A percentile compares a stretch with the other conserved stretches of the same genome.
These are phyloP conservation scores for Caryocar brasiliense DNA, from an alignment of 441 rosid genomes.

Conservation along the genomic window DNA sequence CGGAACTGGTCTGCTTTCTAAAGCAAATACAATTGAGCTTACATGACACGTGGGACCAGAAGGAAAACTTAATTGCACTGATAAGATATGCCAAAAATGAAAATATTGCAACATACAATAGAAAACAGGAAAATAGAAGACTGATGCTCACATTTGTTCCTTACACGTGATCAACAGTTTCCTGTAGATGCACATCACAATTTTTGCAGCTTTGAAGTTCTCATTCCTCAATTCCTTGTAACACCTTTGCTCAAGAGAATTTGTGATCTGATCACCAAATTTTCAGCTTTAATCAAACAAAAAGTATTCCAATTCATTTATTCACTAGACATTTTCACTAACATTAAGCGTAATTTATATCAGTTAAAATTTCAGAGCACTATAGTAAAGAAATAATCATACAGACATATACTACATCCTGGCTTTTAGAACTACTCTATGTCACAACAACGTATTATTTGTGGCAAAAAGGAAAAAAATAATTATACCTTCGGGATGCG, in stretches of 20 bases:
- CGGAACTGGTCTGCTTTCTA: no score
- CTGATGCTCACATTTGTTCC: constrained; percentile 85
- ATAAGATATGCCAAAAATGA: background rate
- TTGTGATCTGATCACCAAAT: constrained; percentile 55
- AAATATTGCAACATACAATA: background rate
- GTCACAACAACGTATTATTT: background rate
- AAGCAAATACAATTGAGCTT: no score
- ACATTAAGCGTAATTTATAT: no score
- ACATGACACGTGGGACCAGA: no score
- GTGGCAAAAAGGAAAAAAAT: background rate
- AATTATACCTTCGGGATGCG: constrained; percentile 80
- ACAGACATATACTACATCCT: background rate
- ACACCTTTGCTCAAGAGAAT: constrained; percentile 82
- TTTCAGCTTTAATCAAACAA: constrained; percentile 14
- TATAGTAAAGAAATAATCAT: no score
- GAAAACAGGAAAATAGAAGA: background rate
- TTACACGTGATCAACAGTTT: constrained; percentile 68
- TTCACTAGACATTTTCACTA: no score
- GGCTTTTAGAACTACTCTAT: background rate
- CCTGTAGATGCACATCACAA: constrained; percentile 79
- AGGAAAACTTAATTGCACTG: background rate
- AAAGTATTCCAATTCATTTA: background rate
- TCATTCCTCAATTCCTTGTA: constrained; percentile 91
- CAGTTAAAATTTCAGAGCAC: no score
- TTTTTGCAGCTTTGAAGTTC: constrained; percentile 68